Conservation (phyloP, 176 grass and related monocot genomes). For the Eragrostis nindensis region DNA sequence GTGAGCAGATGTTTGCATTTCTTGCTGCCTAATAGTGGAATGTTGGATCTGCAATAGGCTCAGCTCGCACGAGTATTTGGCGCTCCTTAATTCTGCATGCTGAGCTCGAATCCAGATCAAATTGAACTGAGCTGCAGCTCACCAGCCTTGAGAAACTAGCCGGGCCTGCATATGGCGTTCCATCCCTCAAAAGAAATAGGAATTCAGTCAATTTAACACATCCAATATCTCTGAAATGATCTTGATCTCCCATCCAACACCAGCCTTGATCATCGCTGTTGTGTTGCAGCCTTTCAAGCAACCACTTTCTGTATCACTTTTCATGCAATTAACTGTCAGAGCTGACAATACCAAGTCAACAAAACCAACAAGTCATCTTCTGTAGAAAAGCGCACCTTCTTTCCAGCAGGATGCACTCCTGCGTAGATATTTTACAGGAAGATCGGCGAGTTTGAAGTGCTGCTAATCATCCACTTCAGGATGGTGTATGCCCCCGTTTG, state of each 20-base stretch:
- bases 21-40: not conserved
- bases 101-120: not conserved
- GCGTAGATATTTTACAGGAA: not conserved
- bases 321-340: not conserved
- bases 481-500: not conserved
- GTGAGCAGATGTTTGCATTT: not conserved
- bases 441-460: not conserved
- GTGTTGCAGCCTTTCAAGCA: not conserved
- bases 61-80: too few relatives aligned
- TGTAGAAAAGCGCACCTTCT: not conserved
- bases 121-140: not conserved
- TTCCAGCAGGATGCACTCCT: slow-evolving; percentile 11
- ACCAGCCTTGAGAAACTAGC: not conserved
- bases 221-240: not conserved
- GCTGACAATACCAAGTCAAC: not conserved
- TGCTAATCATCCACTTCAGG: not conserved
- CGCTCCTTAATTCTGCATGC: not conserved
- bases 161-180: not conserved
- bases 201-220: not conserved
- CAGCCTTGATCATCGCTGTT: not conserved
- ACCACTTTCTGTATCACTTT: not conserved
- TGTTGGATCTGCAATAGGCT: not conserved
- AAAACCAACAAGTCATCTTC: not conserved
- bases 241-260: not conserved
- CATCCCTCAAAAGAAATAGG: not conserved